Evolutionary conservation across 108 stramenopile species (phyloP).

Genomic region (Nannochloropsis granulata): DNA sequence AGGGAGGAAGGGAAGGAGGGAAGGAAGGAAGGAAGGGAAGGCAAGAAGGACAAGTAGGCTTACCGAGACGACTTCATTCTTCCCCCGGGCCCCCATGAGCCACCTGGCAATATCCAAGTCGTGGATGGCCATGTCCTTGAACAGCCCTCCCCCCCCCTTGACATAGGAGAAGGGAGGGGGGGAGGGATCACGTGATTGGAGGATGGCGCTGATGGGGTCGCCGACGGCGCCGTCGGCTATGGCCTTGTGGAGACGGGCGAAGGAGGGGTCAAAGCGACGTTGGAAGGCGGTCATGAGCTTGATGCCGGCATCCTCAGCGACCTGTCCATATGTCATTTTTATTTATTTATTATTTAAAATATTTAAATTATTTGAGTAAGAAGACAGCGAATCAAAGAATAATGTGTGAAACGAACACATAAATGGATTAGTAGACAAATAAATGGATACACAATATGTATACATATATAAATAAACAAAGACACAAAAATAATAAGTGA

Average conservation of each 20-base stretch:
- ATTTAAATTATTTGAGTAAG: too few species aligned
- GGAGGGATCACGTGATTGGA: slow-evolving; percentile 21
- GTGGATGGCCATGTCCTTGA: slow-evolving; percentile 39
- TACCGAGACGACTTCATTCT: slow-evolving; percentile 16
- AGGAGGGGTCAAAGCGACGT: slow-evolving; percentile 29
- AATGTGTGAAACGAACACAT: too few species aligned
- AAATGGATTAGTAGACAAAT: too few species aligned
- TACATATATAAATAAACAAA: too few species aligned
- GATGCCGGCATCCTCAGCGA: slow-evolving; percentile 19
- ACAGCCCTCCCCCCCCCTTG: slow-evolving; percentile 31
- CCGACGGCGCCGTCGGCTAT: slow-evolving; percentile 28
- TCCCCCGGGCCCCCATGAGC: slow-evolving; percentile 28
- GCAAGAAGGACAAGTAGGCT: background rate
- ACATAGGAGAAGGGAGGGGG: slow-evolving; percentile 25
- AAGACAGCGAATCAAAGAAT: too few species aligned
- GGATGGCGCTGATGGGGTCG: slow-evolving; percentile 14
- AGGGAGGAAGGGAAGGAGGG: background rate
- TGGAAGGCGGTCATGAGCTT: slow-evolving; percentile 39
- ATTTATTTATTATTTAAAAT: too few species aligned
- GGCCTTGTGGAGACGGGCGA: slow-evolving; percentile 21
- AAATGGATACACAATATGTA: too few species aligned
- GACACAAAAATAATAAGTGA: background rate
- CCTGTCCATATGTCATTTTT: background rate
- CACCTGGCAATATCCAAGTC: slow-evolving; percentile 33
- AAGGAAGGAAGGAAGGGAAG: background rate